Base-by-base conservation (phyloP, 805 yeast genomes). In the Dipodascus geniculatus region DNA sequence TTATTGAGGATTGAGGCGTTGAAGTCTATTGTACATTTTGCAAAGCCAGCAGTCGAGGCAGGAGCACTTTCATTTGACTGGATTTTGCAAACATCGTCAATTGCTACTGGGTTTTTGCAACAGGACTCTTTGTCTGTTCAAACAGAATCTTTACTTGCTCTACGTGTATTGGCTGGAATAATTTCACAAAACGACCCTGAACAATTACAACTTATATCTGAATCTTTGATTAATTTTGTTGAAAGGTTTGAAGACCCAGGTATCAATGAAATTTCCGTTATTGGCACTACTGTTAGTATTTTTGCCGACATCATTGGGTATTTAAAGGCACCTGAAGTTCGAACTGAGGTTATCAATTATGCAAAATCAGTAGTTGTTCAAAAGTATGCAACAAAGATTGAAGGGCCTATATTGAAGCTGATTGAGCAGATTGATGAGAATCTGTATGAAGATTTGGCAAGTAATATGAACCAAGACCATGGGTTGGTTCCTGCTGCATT, bases 1-100 rank as follows among this genome's bases (percentile, higher is more conserved):
- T 65, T 71, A 6, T 61, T 70, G 49, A 66, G 71, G 2, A 55
- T 61, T n/a, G 60, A 58, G 3, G 63, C 73, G 0, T 59, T 71
- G 22, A 57, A 54, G 2, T 60, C 72, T 1, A 60, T 66, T 48
- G 64, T 65, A 56, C 62, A 52, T 17, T 42, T 54, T 0, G 49
- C 49, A 0, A 9, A 14, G 14, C 20, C 20, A 6, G 44, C 44
- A n/a, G 19, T 38, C 6, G 8, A 38, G 19, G 4, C 20, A 6
- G 44, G 44, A 6, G 44, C 44, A 38, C 20, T 38, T 3, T n/a
- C 44, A 11, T 38, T n/a, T 16, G 20, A 38, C 4, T 38, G 44
- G 44, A 38, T 38, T n/a, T 38, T 38, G 6, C 4, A 38, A 6
- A 17, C 20, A 6, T 14, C 44, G 11, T 17, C 17, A 11, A 9